phyloP scores from a whole-genome alignment of 2,329 filamentous ascomycete genomes.

The Phoma sp. region DNA sequence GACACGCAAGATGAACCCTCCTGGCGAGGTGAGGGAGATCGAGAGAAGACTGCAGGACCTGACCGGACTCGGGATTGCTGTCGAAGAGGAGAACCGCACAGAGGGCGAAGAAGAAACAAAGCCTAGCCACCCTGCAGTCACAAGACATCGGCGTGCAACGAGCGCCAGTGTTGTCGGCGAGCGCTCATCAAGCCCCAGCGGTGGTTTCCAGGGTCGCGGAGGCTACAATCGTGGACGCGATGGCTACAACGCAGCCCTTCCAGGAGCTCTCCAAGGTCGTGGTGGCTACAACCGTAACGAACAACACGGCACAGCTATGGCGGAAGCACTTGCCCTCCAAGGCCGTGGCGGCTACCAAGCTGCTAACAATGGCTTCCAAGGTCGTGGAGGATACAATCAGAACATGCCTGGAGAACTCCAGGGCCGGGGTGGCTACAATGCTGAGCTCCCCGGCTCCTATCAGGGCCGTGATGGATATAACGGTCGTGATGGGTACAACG shows the following conservation, averaged over 20 bases:
- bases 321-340: conserved; percentile 30
- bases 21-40: conserved; percentile 35
- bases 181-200: conserved; percentile 40
- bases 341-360: conserved; percentile 25
- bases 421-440: conserved; percentile 43
- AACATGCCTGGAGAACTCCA: conserved; percentile 42
- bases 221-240: conserved; percentile 46
- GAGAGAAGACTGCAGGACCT: conserved; percentile 37
- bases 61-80: conserved; percentile 43
- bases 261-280: conserved; percentile 38
- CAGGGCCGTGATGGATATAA: conserved; percentile 48
- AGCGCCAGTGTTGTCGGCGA: conserved; percentile 39
- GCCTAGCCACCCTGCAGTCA: conserved; percentile 35
- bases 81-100: conserved; percentile 39
- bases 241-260: conserved; percentile 43
- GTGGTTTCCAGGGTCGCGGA: conserved; percentile 39
- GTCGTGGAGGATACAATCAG: conserved; percentile 42
- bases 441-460: conserved; percentile 34
- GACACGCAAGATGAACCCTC: conserved; percentile 29
- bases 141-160: conserved; percentile 37
- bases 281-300: conserved; percentile 38
- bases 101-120: conserved; percentile 41
- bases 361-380: conserved; percentile 31
- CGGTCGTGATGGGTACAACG: conserved; percentile 42
- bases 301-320: conserved; percentile 22